Base-by-base conservation (phyloP, 345 rosid genomes). In the Populus davidiana region DNA sequence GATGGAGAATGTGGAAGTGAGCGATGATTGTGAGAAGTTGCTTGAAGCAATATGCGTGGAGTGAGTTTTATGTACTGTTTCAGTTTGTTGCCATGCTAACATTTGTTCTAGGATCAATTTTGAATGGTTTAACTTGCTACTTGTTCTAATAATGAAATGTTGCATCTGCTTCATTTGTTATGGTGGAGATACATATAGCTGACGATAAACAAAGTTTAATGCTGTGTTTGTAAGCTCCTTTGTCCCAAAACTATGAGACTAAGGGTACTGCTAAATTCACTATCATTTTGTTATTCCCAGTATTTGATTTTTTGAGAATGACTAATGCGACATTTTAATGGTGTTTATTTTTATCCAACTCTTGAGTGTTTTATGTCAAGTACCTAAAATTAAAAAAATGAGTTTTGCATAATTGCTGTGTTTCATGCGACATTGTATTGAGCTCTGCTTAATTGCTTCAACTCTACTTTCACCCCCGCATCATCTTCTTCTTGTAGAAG, bases 1-100 rank as follows among this genome's bases (percentile, higher is more conserved):
- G 93, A 93, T 92, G 96, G 97, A 93, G 73, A 91, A 91, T 49
- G 87, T 92, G 54, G 92, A 89, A 75, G 82, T 92, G 78, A 82
- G 79, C 21, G 89, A 90, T 56, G 85, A 84, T 1, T 88, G 89
- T 72, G 82, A 86, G 83, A 91, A 88, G 79, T 89, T 96, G 83
- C 91, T 92, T 35, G 91, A 91, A 27, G 77, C 50, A 23, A 85
- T 96, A 54, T 81, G 87, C n/a, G 78, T 77, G n/a, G 95, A 91
- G 82, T 91, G 84, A 96, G 78, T 81, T 70, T 27, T 72, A 20
- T 62, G 52, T 16, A 6, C 38, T 38, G 18, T 36, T 72, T 72
- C 62, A 69, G 8, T 54, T 64, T 50, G 52, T 56, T 65, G 44
- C 23, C n/a, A 70, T 54, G 20, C 43, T 56, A 10, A 43, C 20